phyloP scores from a whole-genome alignment of 257 asterid species.

The Linaria vulgaris region DNA sequence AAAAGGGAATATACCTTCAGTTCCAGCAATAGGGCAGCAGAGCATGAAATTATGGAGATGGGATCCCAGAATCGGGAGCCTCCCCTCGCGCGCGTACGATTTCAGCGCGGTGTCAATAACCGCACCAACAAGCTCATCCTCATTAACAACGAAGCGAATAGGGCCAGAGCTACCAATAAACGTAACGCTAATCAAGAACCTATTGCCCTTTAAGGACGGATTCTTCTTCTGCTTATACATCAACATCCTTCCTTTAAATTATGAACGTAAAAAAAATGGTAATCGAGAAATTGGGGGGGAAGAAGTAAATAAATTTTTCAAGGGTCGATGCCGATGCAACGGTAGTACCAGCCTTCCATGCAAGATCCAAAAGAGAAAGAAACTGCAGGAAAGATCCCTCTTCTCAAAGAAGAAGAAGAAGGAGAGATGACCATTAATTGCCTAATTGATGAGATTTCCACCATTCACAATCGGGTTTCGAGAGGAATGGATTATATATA shows the following conservation, averaged over 20 bases:
- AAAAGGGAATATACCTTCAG: slow-evolving; percentile 52
- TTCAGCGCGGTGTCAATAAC: slow-evolving; percentile 82
- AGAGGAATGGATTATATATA: too few species aligned
- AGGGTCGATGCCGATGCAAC: slow-evolving; percentile 92
- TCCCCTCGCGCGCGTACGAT: slow-evolving; percentile 83
- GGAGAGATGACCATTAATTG: slow-evolving; percentile 78
- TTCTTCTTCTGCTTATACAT: slow-evolving; percentile 79
- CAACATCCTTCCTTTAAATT: slow-evolving; percentile 42
- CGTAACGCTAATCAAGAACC: slow-evolving; percentile 69
- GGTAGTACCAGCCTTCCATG: slow-evolving; percentile 96
- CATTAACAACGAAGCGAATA: slow-evolving; percentile 79
- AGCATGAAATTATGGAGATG: slow-evolving; percentile 66
- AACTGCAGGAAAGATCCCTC: slow-evolving; percentile 63
- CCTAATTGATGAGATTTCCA: slow-evolving; percentile 52
- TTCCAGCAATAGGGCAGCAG: slow-evolving; percentile 64
- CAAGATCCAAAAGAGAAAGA: slow-evolving; percentile 72
- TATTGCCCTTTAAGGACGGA: slow-evolving; percentile 53
- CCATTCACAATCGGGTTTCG: slow-evolving; percentile 56
- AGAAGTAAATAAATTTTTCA: slow-evolving; percentile 26
- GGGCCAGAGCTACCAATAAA: slow-evolving; percentile 93
- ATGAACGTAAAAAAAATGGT: not conserved
- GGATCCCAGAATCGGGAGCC: slow-evolving; percentile 83
- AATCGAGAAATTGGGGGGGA: not conserved
- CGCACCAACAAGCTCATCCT: slow-evolving; percentile 65
- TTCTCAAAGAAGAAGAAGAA: slow-evolving; percentile 41